Evolutionary conservation across 768 basidiomycete genomes (phyloP), one percentile per base, ranked within the genome.

Genomic region (Leccinum arenicola): DNA sequence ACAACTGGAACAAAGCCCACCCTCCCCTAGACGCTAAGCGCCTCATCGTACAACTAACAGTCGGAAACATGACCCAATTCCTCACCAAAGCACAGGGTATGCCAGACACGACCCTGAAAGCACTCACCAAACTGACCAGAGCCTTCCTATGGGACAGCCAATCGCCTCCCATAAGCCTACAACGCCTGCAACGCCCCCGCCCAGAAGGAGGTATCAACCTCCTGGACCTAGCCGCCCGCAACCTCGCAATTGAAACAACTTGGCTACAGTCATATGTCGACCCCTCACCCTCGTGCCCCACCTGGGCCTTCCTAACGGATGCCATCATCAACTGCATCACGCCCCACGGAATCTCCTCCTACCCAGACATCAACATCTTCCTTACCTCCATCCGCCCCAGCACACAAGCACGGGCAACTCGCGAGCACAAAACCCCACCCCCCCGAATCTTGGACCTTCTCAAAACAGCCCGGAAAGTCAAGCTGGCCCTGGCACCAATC

Each of bases 1-100:
- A 25, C 23, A 25, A 25, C 23, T 25, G 23, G 23, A 25, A 25
- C 23, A 25, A 25, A 25, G 23, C 23, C 23, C 23, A 25, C 23
- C 23, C 23, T 25, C 3, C 23, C 23, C 23, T 25, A 25, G 23
- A 25, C 23, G 23, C 23, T 25, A 25, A 25, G 23, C 23, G 23
- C 23, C 23, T 25, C 23, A 25, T 25, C 23, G 23, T 25, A 25
- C 23, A 25, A 25, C 23, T 25, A 25, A 25, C 52, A 0, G 54
- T 70, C 0, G 70, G 71, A 0, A 69, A 66, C 0, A 64, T 67
- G 57, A 69, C 73, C 0, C 75, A 76, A 58, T 76, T 70, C 64
- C 66, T 74, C 0, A 68, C 68, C 0, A 62, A 60, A n/a, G 73
- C 73, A 0, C 74, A 74, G 47, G 70, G 69, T 0, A 75, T 75